Percentiles rank a stretch among this genome's conserved stretches.
phyloP scores from a whole-genome alignment of 164 flowering plant species.

The Litsea cubeba region DNA sequence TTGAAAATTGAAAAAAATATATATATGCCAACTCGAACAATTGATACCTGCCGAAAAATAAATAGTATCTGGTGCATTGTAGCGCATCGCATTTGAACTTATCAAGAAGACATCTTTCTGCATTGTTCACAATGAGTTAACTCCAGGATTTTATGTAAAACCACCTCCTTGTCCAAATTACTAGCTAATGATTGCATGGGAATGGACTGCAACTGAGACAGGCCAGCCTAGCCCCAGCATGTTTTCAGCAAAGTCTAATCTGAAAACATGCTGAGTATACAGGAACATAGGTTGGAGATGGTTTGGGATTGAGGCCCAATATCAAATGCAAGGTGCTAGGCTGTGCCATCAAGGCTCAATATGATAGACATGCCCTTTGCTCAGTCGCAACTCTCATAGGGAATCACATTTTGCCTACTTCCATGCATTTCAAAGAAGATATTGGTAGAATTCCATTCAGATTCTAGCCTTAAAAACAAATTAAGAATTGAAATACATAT shows the following conservation, averaged over 20 bases:
- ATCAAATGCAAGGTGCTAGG: background rate
- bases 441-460: background rate
- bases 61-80: slow-evolving; percentile 82
- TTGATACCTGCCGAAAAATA: slow-evolving; percentile 81
- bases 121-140: slow-evolving; percentile 15
- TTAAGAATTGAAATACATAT: background rate
- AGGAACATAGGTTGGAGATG: background rate
- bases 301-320: background rate
- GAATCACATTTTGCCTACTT: background rate
- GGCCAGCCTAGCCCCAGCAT: background rate
- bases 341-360: background rate
- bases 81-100: slow-evolving; percentile 90
- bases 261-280: background rate
- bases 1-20: background rate
- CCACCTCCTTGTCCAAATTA: background rate
- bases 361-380: background rate
- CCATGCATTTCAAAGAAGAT: background rate
- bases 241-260: background rate
- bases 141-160: background rate
- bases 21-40: background rate
- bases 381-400: background rate
- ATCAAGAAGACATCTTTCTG: slow-evolving; percentile 82
- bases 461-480: background rate
- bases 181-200: background rate
- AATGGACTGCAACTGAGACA: background rate